A percentile compares a stretch with the other conserved stretches of the same genome.
Conservation (phyloP, 352 stramenopile species). For the Globisporangium iwayamae region DNA sequence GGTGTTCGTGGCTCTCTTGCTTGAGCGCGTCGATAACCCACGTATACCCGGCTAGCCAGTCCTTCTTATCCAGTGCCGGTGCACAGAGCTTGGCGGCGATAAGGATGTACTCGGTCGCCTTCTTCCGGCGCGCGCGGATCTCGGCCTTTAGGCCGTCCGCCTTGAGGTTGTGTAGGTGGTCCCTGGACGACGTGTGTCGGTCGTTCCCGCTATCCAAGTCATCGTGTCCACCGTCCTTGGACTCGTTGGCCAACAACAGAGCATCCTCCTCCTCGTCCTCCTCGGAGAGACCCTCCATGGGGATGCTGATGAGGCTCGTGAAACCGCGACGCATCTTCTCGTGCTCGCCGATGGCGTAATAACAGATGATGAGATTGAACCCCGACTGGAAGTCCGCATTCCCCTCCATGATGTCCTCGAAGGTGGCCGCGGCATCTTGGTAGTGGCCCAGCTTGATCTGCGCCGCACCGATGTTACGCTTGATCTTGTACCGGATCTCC, state of each 20-base stretch:
- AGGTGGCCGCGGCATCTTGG: constrained; percentile 92
- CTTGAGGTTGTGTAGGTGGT: constrained; percentile 64
- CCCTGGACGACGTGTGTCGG: constrained; percentile 31
- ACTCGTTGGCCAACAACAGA: constrained; percentile 40
- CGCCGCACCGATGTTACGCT: constrained; percentile 95
- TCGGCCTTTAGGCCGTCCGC: constrained; percentile 73
- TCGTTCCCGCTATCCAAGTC: constrained; percentile 15
- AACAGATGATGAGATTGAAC: constrained; percentile 97
- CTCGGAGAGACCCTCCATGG: constrained; percentile 82
- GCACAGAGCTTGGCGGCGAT: constrained; percentile 93
- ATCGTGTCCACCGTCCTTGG: constrained; percentile 35
- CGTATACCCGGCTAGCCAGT: constrained; percentile 91
- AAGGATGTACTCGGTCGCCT: constrained; percentile 90
- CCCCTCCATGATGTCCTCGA: constrained; percentile 93
- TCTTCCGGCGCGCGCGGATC: constrained; percentile 69
- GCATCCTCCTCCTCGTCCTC: constrained; percentile 85
- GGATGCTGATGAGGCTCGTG: constrained; percentile 88
- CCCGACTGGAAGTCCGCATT: constrained; percentile 93
- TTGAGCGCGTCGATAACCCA: constrained; percentile 94
- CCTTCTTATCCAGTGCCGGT: constrained; percentile 89
- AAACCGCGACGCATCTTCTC: constrained; percentile 94
- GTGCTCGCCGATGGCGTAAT: constrained; percentile 94
- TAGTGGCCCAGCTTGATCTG: constrained; percentile 94
- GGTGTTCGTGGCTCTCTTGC: constrained; percentile 81
- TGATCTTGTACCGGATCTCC: constrained; percentile 94